Percentiles rank a stretch among this genome's conserved stretches.
Evolutionary conservation across 2,329 filamentous ascomycete species (phyloP).

Genomic region (Colletotrichum viniferum): DNA sequence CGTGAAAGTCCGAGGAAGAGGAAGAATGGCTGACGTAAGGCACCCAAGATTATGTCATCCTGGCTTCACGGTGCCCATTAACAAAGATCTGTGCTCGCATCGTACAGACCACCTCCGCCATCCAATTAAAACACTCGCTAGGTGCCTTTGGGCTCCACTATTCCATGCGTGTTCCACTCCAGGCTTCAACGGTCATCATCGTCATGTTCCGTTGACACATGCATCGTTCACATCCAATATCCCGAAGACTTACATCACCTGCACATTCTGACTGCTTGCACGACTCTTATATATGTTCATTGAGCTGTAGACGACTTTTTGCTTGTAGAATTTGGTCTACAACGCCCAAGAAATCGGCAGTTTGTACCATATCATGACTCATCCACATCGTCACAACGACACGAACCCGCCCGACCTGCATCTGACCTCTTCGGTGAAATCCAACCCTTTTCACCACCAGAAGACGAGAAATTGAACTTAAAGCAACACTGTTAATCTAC

Average conservation of each 20-base stretch:
- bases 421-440: not conserved
- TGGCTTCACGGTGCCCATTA: fast-evolving
- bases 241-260: not conserved
- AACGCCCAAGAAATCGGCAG: not conserved
- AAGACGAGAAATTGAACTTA: not conserved
- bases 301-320: not conserved
- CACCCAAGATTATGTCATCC: not conserved
- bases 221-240: not conserved
- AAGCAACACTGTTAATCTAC: fast-evolving
- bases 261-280: not conserved
- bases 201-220: not conserved
- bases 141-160: fast-evolving
- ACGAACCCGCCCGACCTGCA: not conserved
- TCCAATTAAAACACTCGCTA: not conserved
- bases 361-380: not conserved
- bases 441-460: not conserved
- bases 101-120: fast-evolving
- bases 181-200: not conserved
- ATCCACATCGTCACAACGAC: not conserved
- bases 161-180: not conserved
- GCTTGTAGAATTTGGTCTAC: not conserved
- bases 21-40: not conserved
- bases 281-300: not conserved
- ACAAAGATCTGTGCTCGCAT: not conserved
- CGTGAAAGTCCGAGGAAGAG: not conserved